Evolutionary conservation across 306 rosid species (phyloP), one percentile per base, ranked within the genome.

Genomic region (Alnus glutinosa): DNA sequence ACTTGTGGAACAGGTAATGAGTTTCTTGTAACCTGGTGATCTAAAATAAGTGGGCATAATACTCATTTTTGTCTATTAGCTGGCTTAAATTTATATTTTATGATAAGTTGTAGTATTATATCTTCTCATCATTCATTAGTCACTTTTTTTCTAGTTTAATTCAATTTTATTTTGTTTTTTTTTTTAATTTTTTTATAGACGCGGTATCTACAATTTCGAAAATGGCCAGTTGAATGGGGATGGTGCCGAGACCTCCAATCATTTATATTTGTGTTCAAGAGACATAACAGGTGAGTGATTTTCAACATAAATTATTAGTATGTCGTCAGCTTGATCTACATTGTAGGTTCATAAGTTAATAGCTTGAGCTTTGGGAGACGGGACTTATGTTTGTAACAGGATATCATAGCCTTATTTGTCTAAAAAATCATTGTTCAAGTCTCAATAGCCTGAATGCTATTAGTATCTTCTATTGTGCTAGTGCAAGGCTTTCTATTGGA

Each of bases 231-330:
- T 39, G 97, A 92, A 84, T 92, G 98, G 98, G 98, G 98, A 70
- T 94, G 98, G 98, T 92, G 98, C 82, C 91, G 95, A 54, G 98
- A 92, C 77, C 93, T 94, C 34, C 98, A 92, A 42, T 90, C 98
- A 18, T 94, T 94, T 81, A 88, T 94, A 84, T 94, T 94, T 84
- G 88, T 94, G 66, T 94, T 94, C 82, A 84, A 81, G 74, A 91
- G 88, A 82, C 98, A 94, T 85, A 92, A 92, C 84, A 94, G 98
- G 98, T 94, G 83, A 76, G 72, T 78, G 58, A 66, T 83, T 76
- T 80, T 66, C 70, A 63, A 71, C 50, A 8, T 11, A 16, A 77
- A 39, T 7, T 37, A 2, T 37, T 12, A 2, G 28, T 15, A 1
- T 16, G n/a, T 34, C 9, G 37, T 59, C 66, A 4, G 46, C 36